Percentiles rank a stretch among this genome's conserved stretches.
These are phyloP conservation scores for Tulasnella sp. DNA, from an alignment of 768 basidiomycete species.

Conservation along the genomic window DNA sequence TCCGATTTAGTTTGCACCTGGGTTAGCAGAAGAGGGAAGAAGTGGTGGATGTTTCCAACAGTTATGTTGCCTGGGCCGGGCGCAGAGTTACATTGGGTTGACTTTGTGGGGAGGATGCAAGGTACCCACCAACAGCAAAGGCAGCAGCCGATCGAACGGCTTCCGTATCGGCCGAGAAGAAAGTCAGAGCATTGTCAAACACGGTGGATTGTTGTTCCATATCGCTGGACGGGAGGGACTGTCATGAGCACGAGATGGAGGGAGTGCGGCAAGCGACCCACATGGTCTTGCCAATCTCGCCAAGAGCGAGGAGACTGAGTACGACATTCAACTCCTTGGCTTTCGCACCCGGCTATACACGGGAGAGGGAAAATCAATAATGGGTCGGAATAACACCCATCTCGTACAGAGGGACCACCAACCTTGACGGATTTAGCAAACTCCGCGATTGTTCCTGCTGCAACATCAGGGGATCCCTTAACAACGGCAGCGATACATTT, in stretches of 20 bases:
- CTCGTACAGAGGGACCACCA: slow-evolving; percentile 28
- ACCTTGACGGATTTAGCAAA: slow-evolving; percentile 81
- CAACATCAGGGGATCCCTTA: slow-evolving; percentile 60
- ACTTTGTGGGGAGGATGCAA: not conserved
- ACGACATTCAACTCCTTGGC: slow-evolving; percentile 65
- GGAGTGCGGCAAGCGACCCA: slow-evolving; percentile 39
- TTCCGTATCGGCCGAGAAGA: slow-evolving; percentile 74
- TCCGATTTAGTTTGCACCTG: slow-evolving; percentile 62
- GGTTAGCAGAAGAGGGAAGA: slow-evolving; percentile 79
- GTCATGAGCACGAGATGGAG: not conserved
- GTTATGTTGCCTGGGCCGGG: slow-evolving; percentile 75
- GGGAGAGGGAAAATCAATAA: not conserved
- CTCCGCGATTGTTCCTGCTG: slow-evolving; percentile 78
- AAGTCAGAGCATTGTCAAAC: slow-evolving; percentile 67
- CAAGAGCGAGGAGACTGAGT: slow-evolving; percentile 81
- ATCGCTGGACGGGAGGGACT: slow-evolving; percentile 52
- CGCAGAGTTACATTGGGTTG: not conserved
- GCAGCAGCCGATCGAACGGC: slow-evolving; percentile 87
- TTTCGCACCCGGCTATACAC: slow-evolving; percentile 31
- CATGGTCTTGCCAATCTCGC: slow-evolving; percentile 91
- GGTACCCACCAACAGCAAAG: slow-evolving; percentile 74
- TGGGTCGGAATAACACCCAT: not conserved
- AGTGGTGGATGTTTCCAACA: slow-evolving; percentile 84
- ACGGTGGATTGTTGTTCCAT: slow-evolving; percentile 77
- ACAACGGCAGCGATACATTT: slow-evolving; percentile 83